phyloP scores from a whole-genome alignment of 805 yeast genomes.

The Candida quercuum region DNA sequence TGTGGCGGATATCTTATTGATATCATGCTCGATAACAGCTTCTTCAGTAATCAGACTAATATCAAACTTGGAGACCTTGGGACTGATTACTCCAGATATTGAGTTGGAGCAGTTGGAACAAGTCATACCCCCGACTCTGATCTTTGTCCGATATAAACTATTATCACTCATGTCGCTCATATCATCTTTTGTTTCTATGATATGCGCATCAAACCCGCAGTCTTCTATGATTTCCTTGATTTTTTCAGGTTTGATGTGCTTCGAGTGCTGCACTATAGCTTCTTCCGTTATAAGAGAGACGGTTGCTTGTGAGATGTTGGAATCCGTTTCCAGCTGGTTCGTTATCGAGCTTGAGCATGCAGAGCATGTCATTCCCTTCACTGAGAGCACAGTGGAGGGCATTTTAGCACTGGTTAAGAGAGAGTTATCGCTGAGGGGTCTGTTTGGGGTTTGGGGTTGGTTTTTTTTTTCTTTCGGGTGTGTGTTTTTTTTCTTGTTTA shows the following conservation, averaged over 20 bases:
- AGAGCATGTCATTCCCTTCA: constrained; percentile 86
- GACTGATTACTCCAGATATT: constrained; percentile 48
- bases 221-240: constrained; percentile 58
- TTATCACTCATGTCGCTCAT: not conserved
- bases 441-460: too few relatives aligned
- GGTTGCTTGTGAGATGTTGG: constrained; percentile 48
- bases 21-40: constrained; percentile 51
- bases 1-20: constrained; percentile 21
- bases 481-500: too few relatives aligned
- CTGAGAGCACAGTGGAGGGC: constrained; percentile 14
- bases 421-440: too few relatives aligned
- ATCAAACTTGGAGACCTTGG: constrained; percentile 42
- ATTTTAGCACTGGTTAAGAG: too few relatives aligned
- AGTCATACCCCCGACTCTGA: constrained; percentile 65
- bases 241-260: constrained; percentile 22
- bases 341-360: constrained; percentile 72
- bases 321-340: constrained; percentile 40
- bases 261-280: constrained; percentile 50
- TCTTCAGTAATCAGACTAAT: constrained; percentile 76
- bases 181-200: constrained; percentile 4
- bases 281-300: constrained; percentile 77
- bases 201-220: constrained; percentile 45
- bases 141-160: constrained; percentile 6
- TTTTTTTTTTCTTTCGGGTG: too few relatives aligned
- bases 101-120: constrained; percentile 79